Evolutionary conservation across 2,329 filamentous ascomycete species (phyloP).

Genomic region (Helotiales sp.): DNA sequence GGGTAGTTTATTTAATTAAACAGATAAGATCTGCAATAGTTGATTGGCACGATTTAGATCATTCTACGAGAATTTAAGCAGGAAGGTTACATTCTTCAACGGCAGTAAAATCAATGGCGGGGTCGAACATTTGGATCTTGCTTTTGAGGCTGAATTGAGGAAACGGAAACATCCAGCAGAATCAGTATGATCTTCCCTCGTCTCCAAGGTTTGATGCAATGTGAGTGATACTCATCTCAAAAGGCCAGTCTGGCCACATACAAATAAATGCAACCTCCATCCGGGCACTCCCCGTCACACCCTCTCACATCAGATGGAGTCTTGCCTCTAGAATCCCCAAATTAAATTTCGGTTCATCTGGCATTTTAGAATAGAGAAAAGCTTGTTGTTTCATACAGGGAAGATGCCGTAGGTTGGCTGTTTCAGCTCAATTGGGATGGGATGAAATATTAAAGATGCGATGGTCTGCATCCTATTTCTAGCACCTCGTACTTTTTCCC

Average conservation of each 20-base stretch:
- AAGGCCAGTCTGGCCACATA: neutral
- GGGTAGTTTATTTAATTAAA: neutral
- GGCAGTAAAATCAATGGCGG: neutral
- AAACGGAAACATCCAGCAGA: neutral
- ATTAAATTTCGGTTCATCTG: neutral
- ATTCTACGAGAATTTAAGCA: too few species aligned
- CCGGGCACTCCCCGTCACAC: neutral
- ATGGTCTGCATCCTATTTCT: too few species aligned
- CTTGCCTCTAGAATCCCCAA: too few species aligned
- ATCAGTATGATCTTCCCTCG: neutral
- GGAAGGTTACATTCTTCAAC: neutral
- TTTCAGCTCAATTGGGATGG: neutral
- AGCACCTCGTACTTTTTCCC: too few species aligned
- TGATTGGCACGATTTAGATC: too few species aligned
- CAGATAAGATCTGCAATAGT: neutral
- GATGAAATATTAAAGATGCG: neutral
- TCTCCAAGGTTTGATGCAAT: neutral
- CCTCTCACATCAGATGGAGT: neutral
- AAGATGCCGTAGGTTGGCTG: neutral
- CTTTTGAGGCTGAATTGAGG: too few species aligned
- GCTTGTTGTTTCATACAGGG: conserved; percentile 11
- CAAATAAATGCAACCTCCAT: too few species aligned
- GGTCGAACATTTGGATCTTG: too few species aligned
- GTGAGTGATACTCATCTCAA: neutral
- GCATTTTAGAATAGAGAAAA: neutral